Base-by-base conservation (phyloP, 192 early-diverging fungal species). In the Coemansia asiatica region DNA sequence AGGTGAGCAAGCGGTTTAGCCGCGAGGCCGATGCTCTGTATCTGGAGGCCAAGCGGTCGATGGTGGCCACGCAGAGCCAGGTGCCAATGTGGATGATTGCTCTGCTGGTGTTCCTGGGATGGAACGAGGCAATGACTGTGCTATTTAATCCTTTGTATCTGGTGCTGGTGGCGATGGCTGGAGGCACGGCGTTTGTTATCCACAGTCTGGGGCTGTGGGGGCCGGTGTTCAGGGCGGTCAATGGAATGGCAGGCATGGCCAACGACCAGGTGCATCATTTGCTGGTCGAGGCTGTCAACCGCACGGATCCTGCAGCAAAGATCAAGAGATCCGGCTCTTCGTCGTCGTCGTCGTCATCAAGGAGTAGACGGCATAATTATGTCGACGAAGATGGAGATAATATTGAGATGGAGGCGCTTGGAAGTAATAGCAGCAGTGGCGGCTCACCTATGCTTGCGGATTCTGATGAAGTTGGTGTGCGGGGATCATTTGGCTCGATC, bases 1-100 rank as follows among this genome's bases (percentile, higher is more conserved):
- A 91, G 59, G 78, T 98, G 67, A 83, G 82, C 10, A 89, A 86
- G 53, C 82, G 90, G 61, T 98, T 99, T 83, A 87, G 89, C 61
- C 86, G 89, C 23, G 95, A 98, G 66, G 91, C 92, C 0, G 94
- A 98, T 79, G 88, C 88, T 0, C 86, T 95, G 71, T 98, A 93
- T 58, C 71, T 97, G 44, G 97, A 99, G 68, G 97, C 97, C 1
- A 99, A 99, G 82, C 89, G 97, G 26, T 90, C 94, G 1, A 90
- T 94, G 58, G 95, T 99, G 3, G 71, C 87, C 6, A 94, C 92
- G 7, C 93, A 91, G 31, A 90, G 90, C 60, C 90, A 88, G 49
- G 86, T 97, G 21, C 96, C 96, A 0, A 67, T 81, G 26, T 98
- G 95, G 94, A 85, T 96, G 60, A 79, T 94, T 25, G 85, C 88